These are phyloP conservation scores for Sarocladium brachiariae DNA, from an alignment of 2,329 filamentous ascomycete genomes.

Conservation along the genomic window DNA sequence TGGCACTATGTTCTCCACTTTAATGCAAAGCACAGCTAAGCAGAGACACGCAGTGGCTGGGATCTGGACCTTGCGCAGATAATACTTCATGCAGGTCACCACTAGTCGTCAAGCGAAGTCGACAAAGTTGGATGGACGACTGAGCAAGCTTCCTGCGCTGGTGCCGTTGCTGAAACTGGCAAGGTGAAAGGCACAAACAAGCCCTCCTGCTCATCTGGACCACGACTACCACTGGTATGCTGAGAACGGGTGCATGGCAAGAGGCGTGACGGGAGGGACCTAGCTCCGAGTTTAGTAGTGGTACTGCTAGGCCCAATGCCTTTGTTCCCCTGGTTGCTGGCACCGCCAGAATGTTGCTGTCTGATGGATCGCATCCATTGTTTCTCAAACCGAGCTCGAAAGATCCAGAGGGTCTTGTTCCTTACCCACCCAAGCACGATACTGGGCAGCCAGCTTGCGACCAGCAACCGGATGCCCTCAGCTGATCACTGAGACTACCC, in stretches of 20 bases:
- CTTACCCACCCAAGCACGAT: background rate
- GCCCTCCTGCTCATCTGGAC: no score
- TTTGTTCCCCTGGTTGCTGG: background rate
- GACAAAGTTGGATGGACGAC: no score
- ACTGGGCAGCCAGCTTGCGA: background rate
- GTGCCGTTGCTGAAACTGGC: background rate
- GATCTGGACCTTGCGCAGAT: background rate
- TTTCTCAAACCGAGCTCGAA: background rate
- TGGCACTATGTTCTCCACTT: background rate
- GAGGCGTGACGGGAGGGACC: conserved; percentile 2
- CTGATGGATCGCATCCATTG: background rate
- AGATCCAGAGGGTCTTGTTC: background rate
- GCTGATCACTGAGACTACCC: background rate
- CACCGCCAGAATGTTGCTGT: background rate
- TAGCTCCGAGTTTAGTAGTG: background rate
- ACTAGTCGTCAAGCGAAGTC: no score
- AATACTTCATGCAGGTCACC: conserved; percentile 3
- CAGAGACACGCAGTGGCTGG: background rate
- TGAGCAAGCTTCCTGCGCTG: background rate
- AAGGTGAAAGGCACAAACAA: background rate
- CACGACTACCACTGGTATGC: no score
- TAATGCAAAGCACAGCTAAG: background rate
- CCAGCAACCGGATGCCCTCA: background rate
- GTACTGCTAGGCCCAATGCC: background rate
- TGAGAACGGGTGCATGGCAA: background rate